Evolutionary conservation across 2,329 filamentous ascomycete genomes (phyloP), one percentile per base, ranked within the genome.

Genomic region (Exophiala calicioides): DNA sequence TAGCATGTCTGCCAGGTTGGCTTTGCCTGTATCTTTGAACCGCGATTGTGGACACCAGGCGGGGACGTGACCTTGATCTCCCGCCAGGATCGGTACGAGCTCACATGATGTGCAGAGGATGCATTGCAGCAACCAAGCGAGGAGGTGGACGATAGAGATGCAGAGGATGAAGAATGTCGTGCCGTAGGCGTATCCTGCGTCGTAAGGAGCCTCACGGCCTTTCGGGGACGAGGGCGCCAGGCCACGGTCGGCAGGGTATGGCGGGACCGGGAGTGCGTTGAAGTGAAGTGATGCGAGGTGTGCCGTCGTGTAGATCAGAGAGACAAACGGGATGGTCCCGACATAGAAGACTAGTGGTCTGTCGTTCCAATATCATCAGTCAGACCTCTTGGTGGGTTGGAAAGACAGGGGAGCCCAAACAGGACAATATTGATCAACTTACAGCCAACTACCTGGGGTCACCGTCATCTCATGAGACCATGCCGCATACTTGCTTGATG

Each of bases 1-100:
- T 68, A 77, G 39, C 77, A 71, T 18, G 80, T 84, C 10, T 68
- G 65, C 7, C 62, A 72, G 42, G 13, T 18, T 32, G 10, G 41
- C 41, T 7, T 39, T 26, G 23, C 50, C 51, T 12, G 38, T 38
- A 36, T 57, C 51, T 26, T 38, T 46, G 36, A 57, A 57, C 7
- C 43, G 48, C 3, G 52, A 57, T 24, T 57, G 54, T 3, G 51
- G 51, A 29, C 54, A 57, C 54, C 54, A 57, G 19, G 20, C 16
- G 3, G 54, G 51, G 5, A 57, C 54, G 3, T 16, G 44, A 16
- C 54, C 54, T 33, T 57, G 37, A 18, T 37, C 40, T 16, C 54
- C 54, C 2, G 51, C 39, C 10, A 55, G 48, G 16, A 57, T 50
- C 24, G 54, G 54, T 16, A 39, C 54, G 3, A 57, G 48, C 21